Percentiles rank a stretch among this genome's conserved stretches.
These are phyloP conservation scores for Pseudophaeomoniella oleicola DNA, from an alignment of 2,329 filamentous ascomycete species.

Conservation along the genomic window DNA sequence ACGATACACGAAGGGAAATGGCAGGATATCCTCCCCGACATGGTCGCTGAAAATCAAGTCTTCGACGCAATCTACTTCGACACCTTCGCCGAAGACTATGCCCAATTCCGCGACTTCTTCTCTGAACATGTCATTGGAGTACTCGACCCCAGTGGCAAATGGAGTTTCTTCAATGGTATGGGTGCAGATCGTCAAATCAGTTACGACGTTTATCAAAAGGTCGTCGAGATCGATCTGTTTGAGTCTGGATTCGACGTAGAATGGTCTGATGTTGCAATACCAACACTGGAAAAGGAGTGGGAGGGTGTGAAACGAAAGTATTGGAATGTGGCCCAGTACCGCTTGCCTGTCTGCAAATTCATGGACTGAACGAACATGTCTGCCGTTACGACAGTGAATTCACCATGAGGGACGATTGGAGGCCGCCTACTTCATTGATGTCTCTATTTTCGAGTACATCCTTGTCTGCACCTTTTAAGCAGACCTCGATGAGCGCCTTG, in stretches of 20 bases:
- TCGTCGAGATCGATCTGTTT: conserved; percentile 78
- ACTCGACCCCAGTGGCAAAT: conserved; percentile 40
- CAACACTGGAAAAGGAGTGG: conserved; percentile 65
- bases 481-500: conserved; percentile 3
- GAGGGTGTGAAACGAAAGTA: conserved; percentile 76
- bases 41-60: conserved; percentile 52
- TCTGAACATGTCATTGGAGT: conserved; percentile 71
- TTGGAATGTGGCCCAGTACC: conserved; percentile 59
- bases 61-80: conserved; percentile 95
- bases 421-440: conserved; percentile 1
- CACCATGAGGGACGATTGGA: not conserved
- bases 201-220: conserved; percentile 90
- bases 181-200: conserved; percentile 85
- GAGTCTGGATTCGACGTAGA: conserved; percentile 83
- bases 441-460: conserved; percentile 3
- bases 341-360: conserved; percentile 18
- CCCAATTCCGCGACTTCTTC: conserved; percentile 73
- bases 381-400: not conserved
- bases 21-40: conserved; percentile 62
- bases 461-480: conserved; percentile 1
- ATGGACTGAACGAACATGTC: not conserved
- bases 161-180: conserved; percentile 58
- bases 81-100: conserved; percentile 91
- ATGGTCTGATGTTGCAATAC: conserved; percentile 66
- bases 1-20: conserved; percentile 57